These are phyloP conservation scores for Hamigera avellanea DNA, from an alignment of 495 filamentous ascomycete genomes.

Conservation along the genomic window DNA sequence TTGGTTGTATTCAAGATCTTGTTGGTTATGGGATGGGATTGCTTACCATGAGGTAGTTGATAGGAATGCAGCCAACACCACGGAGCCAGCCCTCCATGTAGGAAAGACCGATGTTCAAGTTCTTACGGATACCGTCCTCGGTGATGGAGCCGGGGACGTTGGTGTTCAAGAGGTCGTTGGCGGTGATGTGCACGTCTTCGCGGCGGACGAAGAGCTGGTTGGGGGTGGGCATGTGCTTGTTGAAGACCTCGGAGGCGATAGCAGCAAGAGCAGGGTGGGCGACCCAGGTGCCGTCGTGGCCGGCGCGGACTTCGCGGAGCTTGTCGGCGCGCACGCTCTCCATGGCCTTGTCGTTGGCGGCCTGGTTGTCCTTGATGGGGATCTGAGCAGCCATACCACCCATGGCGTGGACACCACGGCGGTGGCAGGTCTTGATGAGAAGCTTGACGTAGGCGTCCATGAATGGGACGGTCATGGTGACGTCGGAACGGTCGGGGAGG, in stretches of 20 bases:
- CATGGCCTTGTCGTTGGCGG: constrained; percentile 91
- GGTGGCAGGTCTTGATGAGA: constrained; percentile 95
- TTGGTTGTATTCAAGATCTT: too few species aligned
- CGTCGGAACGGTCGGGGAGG: constrained; percentile 77
- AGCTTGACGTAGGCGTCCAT: constrained; percentile 97
- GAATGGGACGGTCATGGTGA: constrained; percentile 98
- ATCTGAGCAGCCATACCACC: constrained; percentile 99
- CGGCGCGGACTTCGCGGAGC: constrained; percentile 87
- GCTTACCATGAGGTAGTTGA: constrained; percentile 89
- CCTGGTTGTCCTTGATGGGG: constrained; percentile 87
- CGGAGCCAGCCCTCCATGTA: constrained; percentile 99
- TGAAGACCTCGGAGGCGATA: constrained; percentile 92
- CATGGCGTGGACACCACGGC: constrained; percentile 94
- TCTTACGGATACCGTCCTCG: constrained; percentile 95
- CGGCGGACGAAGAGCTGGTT: constrained; percentile 90
- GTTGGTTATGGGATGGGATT: not conserved
- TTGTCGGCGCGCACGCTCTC: constrained; percentile 88
- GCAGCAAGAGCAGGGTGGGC: constrained; percentile 86
- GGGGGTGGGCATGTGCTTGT: constrained; percentile 97
- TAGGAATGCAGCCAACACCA: constrained; percentile 90
- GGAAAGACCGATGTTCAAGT: constrained; percentile 88
- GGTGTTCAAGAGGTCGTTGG: constrained; percentile 94
- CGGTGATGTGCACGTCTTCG: constrained; percentile 78
- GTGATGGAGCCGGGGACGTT: constrained; percentile 91
- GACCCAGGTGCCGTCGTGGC: constrained; percentile 96